Evolutionary conservation across 129 eudicot species (phyloP), one percentile per base, ranked within the genome.

Genomic region (Dittrichia graveolens): DNA sequence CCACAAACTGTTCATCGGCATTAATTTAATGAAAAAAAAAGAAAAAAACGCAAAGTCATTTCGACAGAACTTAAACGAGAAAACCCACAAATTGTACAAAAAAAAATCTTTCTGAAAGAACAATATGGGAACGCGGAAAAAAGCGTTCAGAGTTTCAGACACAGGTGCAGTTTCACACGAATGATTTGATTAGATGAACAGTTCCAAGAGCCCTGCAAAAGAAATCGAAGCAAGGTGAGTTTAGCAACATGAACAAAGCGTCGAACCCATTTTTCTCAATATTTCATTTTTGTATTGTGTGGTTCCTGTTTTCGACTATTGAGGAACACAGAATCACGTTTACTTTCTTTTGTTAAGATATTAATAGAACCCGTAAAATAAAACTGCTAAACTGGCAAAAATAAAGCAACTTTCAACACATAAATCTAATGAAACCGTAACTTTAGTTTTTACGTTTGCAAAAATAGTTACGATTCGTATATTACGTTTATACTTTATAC

Each of bases 181-280:
- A 66, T 73, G 73, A 56, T 45, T 24, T 53, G 52, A 69, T 61
- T 19, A 54, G 62, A 69, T 14, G 76, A 68, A 42, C 60, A 74
- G 42, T 53, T 61, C 76, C 80, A 61, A 42, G 63, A 65, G 24
- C 61, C 84, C 84, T 80, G 80, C 80, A 75, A 80, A 75, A 70
- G 6, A 72, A 75, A 59, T 10, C 3, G 15, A 77, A 49, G 9
- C 43, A 61, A 70, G 34, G 70, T 45, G 60, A 78, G 77, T 78
- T 31, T 31, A 60, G 46, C 31, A 61, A 59, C 37, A 66, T 76
- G 74, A 46, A 44, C 18, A 55, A 8, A 13, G 13, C 19, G 14
- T 19, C 15, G 8, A 5, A n/a, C 52, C 11, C 50, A 52, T 15
- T 7, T 42, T 11, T 19, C 6, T 14, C 47, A 7, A 13, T 12